Evolutionary conservation across 179 eudicot species (phyloP).

Genomic region (Amaranthus tricolor): DNA sequence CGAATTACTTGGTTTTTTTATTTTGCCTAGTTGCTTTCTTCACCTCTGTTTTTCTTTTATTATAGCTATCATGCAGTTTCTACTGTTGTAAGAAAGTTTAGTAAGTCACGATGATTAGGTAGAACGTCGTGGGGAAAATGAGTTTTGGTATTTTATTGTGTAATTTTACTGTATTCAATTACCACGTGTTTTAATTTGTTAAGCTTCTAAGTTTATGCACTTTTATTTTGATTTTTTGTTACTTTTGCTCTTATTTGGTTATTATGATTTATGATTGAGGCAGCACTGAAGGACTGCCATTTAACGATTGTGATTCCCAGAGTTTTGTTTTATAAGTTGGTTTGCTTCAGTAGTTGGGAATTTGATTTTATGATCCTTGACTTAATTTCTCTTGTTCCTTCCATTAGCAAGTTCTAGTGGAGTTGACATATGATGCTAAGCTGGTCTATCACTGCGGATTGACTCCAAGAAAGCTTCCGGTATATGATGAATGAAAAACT

Average conservation of each 20-base stretch:
- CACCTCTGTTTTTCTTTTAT: no score
- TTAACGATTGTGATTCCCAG: no score
- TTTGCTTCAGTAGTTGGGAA: conserved; percentile 1
- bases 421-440: conserved; percentile 84
- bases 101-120: background rate
- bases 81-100: background rate
- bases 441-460: conserved; percentile 94
- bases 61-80: background rate
- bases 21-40: background rate
- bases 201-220: background rate
- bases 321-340: background rate
- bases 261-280: background rate
- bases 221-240: background rate
- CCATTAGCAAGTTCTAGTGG: conserved; percentile 69
- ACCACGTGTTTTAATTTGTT: background rate
- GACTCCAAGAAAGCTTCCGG: conserved; percentile 94
- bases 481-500: conserved; percentile 26
- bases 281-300: no score
- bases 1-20: background rate
- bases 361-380: background rate
- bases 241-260: background rate
- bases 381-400: conserved; percentile 6
- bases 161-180: background rate
- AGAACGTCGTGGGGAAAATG: background rate
- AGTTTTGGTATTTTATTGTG: background rate